These are phyloP conservation scores for Dipteronia sinensis DNA, from an alignment of 345 rosid genomes.

Conservation along the genomic window DNA sequence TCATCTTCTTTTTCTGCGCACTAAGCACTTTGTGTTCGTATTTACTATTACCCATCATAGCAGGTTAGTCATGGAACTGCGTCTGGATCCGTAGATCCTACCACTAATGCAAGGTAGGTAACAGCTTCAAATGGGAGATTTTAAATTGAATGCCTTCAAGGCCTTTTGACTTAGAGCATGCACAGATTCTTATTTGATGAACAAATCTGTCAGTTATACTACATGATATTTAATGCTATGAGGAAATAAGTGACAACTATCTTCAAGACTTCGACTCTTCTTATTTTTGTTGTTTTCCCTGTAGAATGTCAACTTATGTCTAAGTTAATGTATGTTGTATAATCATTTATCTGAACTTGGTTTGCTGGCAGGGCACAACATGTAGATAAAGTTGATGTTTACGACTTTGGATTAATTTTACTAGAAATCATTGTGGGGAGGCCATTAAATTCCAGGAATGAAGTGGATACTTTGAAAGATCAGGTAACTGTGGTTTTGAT, in stretches of 20 bases:
- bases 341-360: constrained; percentile 1
- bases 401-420: constrained; percentile 82
- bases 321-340: background rate
- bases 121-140: background rate
- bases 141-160: background rate
- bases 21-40: background rate
- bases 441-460: constrained; percentile 51
- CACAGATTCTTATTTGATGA: background rate
- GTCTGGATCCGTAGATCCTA: constrained; percentile 43
- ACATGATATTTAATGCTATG: no score
- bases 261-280: background rate
- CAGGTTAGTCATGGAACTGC: constrained; percentile 62
- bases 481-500: constrained; percentile 42
- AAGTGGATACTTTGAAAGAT: constrained; percentile 54
- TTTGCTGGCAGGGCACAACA: constrained; percentile 41
- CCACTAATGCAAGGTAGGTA: constrained; percentile 46
- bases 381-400: constrained; percentile 64
- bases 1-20: background rate
- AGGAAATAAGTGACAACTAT: background rate
- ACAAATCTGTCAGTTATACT: no score
- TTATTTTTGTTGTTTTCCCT: no score
- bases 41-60: constrained; percentile 12
- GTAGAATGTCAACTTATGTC: background rate
- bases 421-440: constrained; percentile 82
- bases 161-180: background rate